phyloP scores from a whole-genome alignment of 163 green algal genomes.

The Scenedesmus sp. region DNA sequence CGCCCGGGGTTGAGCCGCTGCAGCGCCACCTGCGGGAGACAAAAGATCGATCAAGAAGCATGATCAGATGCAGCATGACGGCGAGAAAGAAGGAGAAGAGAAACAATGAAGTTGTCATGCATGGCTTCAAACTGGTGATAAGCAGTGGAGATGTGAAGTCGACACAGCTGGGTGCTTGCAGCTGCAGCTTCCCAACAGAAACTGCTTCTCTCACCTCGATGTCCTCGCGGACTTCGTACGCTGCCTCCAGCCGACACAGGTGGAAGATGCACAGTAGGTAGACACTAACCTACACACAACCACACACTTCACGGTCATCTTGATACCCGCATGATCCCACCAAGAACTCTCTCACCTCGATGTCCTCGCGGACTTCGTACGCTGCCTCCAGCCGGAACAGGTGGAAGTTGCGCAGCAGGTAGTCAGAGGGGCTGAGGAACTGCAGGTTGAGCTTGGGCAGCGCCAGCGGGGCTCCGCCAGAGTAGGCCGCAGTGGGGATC shows the following conservation, averaged over 20 bases:
- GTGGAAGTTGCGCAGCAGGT: constrained; percentile 98
- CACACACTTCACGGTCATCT: no score
- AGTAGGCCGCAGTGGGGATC: constrained; percentile 42
- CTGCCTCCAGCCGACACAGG: neutral
- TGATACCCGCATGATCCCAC: no score
- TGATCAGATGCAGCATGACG: neutral
- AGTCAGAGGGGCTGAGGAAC: constrained; percentile 97
- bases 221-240: neutral
- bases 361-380: constrained; percentile 86
- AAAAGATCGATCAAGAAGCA: no score
- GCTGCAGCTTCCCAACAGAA: no score
- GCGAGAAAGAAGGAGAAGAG: neutral
- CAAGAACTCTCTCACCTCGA: constrained; percentile 53
- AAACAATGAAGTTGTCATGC: neutral
- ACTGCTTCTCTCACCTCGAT: neutral
- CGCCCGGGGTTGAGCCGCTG: constrained; percentile 69
- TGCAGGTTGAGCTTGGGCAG: constrained; percentile 99
- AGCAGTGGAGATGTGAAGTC: no score
- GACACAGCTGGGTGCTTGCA: no score
- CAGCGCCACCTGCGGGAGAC: constrained; percentile 73
- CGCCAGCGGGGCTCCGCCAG: constrained; percentile 83
- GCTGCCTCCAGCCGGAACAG: constrained; percentile 94
- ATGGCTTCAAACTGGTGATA: no score
- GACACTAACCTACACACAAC: no score
- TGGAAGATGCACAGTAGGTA: neutral